A percentile compares a stretch with the other conserved stretches of the same genome.
Evolutionary conservation across 305 asterid genomes (phyloP).

Genomic region (Stenogyne calaminthoides): DNA sequence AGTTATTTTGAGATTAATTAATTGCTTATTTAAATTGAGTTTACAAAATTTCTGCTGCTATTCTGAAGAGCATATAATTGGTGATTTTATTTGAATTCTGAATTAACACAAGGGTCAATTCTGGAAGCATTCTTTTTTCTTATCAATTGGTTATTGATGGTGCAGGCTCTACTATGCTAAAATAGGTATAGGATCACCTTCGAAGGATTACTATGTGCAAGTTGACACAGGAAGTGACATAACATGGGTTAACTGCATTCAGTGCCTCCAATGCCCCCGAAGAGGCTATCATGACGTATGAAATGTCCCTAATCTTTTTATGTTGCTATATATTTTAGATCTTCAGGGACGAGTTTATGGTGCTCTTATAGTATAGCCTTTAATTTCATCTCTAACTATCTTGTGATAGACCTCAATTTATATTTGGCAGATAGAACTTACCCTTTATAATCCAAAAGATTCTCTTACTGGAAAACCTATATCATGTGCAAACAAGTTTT

Average conservation of each 20-base stretch:
- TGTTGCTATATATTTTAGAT: conserved; percentile 19
- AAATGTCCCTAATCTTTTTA: conserved; percentile 36
- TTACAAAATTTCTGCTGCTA: conserved; percentile 6
- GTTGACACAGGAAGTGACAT: conserved; percentile 98
- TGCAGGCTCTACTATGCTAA: conserved; percentile 95
- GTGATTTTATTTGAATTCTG: conserved; percentile 1
- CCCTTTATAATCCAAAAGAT: conserved; percentile 73
- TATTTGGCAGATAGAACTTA: conserved; percentile 77
- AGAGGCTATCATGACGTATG: conserved; percentile 96
- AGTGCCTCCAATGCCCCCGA: conserved; percentile 81
- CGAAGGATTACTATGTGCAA: conserved; percentile 94
- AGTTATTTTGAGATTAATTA: conserved; percentile 3
- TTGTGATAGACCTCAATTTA: conserved; percentile 24
- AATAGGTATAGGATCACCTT: conserved; percentile 95
- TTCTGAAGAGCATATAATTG: not conserved
- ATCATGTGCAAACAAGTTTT: conserved; percentile 62
- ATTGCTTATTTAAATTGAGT: conserved; percentile 15
- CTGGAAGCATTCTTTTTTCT: conserved; percentile 25
- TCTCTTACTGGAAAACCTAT: conserved; percentile 75
- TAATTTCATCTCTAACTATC: conserved; percentile 21
- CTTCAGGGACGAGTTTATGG: too few relatives aligned
- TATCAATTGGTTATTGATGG: conserved; percentile 33
- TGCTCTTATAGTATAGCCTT: conserved; percentile 21
- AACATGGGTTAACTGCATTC: conserved; percentile 96
- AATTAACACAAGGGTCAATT: conserved; percentile 20